Evolutionary conservation across 345 rosid species (phyloP).

Genomic region (Dipteronia sinensis): DNA sequence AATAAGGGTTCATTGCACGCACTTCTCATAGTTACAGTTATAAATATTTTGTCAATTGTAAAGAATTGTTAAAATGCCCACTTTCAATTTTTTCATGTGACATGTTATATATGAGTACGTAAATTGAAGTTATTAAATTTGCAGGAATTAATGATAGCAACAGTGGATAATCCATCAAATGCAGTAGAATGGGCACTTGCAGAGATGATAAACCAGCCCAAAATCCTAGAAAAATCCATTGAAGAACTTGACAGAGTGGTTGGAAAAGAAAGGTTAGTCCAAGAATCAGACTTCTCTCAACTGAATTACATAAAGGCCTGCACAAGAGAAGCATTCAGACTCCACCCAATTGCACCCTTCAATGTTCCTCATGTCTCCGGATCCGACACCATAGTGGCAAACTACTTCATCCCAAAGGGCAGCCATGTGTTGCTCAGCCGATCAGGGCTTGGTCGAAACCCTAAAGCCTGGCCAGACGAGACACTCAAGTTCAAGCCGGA

Average conservation of each 20-base stretch:
- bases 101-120: not conserved
- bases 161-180: slow-evolving; percentile 62
- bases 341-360: slow-evolving; percentile 52
- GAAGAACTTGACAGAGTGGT: slow-evolving; percentile 49
- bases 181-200: slow-evolving; percentile 59
- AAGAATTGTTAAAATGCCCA: too few species aligned
- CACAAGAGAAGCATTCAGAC: slow-evolving; percentile 50
- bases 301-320: slow-evolving; percentile 58
- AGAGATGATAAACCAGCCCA: slow-evolving; percentile 55
- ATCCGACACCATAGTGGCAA: slow-evolving; percentile 29
- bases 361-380: slow-evolving; percentile 24
- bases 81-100: too few species aligned
- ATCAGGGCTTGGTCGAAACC: slow-evolving; percentile 44
- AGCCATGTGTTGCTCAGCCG: slow-evolving; percentile 49
- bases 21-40: too few species aligned
- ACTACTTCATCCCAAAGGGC: slow-evolving; percentile 58
- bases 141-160: slow-evolving; percentile 55
- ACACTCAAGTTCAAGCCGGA: slow-evolving; percentile 48
- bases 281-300: slow-evolving; percentile 45
- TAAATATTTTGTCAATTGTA: too few species aligned
- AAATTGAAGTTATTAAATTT: not conserved
- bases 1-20: too few species aligned
- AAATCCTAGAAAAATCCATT: slow-evolving; percentile 38
- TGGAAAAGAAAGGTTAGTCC: slow-evolving; percentile 50
- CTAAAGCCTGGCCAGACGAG: slow-evolving; percentile 40